These are phyloP conservation scores for Lachnellula subtilissima DNA, from an alignment of 2,329 filamentous ascomycete genomes.

Conservation along the genomic window DNA sequence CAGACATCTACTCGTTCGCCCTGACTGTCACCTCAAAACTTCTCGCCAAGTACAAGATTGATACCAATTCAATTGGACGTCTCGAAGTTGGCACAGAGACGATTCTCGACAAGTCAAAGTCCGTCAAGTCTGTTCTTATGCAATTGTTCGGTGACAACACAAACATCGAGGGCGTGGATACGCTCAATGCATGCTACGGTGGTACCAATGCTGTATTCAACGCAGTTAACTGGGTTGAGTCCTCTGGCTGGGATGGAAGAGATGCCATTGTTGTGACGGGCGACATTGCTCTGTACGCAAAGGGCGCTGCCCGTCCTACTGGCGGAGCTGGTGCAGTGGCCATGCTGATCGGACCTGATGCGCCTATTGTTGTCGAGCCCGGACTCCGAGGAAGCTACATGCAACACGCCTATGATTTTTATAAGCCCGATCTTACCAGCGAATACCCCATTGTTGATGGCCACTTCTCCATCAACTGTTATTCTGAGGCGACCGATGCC, in stretches of 20 bases:
- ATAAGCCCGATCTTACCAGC: conserved; percentile 83
- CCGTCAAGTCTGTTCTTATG: conserved; percentile 84
- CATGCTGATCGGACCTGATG: conserved; percentile 73
- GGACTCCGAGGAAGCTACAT: conserved; percentile 77
- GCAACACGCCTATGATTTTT: conserved; percentile 83
- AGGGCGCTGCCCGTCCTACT: conserved; percentile 75
- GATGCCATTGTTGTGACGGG: conserved; percentile 75
- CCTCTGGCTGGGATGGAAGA: conserved; percentile 79
- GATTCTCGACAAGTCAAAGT: conserved; percentile 84
- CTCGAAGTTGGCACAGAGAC: conserved; percentile 85
- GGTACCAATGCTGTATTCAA: conserved; percentile 83
- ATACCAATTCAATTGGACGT: conserved; percentile 71
- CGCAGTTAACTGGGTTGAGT: conserved; percentile 80
- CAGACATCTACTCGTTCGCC: conserved; percentile 84
- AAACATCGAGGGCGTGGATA: conserved; percentile 80
- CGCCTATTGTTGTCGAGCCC: conserved; percentile 70
- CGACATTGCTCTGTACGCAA: conserved; percentile 81
- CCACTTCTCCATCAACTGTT: conserved; percentile 78
- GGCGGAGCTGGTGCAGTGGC: conserved; percentile 76
- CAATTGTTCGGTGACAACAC: conserved; percentile 80
- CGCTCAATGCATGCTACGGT: conserved; percentile 80
- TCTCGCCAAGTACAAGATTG: conserved; percentile 77
- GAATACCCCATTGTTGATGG: conserved; percentile 84
- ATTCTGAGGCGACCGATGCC: conserved; percentile 72
- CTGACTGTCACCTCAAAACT: conserved; percentile 74